phyloP scores from a whole-genome alignment of 352 stramenopile species.

The Phytophthora europaea region DNA sequence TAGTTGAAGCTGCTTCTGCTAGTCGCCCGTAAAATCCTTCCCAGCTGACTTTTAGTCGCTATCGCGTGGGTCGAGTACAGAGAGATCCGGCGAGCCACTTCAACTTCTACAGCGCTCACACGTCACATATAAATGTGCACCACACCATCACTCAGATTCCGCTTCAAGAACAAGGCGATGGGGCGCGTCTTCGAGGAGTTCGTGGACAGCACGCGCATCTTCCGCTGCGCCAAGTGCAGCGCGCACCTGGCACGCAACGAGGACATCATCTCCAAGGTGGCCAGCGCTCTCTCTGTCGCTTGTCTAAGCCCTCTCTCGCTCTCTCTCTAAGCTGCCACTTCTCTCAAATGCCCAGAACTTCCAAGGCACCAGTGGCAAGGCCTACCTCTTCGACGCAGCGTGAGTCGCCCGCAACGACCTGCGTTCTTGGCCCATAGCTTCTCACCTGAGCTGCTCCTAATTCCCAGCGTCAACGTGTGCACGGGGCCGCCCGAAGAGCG shows the following conservation, averaged over 20 bases:
- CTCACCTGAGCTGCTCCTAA: conserved; percentile 2
- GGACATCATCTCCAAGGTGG: conserved; percentile 96
- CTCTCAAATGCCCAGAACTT: conserved; percentile 63
- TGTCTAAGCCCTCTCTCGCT: not conserved
- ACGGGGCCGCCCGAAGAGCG: conserved; percentile 91
- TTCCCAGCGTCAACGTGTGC: conserved; percentile 86
- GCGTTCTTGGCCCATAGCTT: not conserved
- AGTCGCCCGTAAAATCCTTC: conserved; percentile 8
- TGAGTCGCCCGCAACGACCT: conserved; percentile 28
- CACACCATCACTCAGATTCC: no score
- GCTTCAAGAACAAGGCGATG: conserved; percentile 56
- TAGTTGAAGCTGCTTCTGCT: conserved; percentile 19
- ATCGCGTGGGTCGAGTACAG: conserved; percentile 3
- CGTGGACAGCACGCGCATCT: conserved; percentile 92
- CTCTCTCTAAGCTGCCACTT: not conserved
- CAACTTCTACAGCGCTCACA: conserved; percentile 1
- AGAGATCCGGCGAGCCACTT: not conserved
- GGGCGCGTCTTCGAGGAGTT: conserved; percentile 92
- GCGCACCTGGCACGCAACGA: conserved; percentile 93
- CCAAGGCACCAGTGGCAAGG: conserved; percentile 86
- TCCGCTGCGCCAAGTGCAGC: conserved; percentile 92
- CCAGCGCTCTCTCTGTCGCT: conserved; percentile 2
- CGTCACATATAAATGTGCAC: conserved; percentile 11
- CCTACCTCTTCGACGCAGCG: conserved; percentile 94
- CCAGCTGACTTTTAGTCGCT: conserved; percentile 26